Conservation (phyloP, 176 grass and related monocot genomes). For the Phyllostachys edulis region DNA sequence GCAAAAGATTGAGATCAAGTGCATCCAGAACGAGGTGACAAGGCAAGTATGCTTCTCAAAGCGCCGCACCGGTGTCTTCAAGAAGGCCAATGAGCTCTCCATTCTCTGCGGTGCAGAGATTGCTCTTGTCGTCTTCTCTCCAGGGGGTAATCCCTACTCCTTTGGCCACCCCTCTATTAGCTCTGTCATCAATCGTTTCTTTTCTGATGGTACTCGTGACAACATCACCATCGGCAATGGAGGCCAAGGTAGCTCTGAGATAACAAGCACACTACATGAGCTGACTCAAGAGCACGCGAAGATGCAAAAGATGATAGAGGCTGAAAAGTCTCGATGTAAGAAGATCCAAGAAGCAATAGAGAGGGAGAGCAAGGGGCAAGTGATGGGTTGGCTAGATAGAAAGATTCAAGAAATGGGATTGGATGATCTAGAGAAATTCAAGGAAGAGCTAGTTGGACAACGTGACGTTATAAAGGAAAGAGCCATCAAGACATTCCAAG, state of each 20-base stretch:
- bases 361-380: too few species aligned
- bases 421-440: too few species aligned
- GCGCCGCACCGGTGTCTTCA: slow-evolving; percentile 27
- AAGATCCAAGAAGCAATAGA: too few species aligned
- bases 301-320: background rate
- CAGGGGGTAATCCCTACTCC: slow-evolving; percentile 40
- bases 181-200: slow-evolving; percentile 17
- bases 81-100: slow-evolving; percentile 48
- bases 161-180: slow-evolving; percentile 42
- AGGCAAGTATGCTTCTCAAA: slow-evolving; percentile 46
- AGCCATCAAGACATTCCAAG: too few species aligned
- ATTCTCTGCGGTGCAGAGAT: slow-evolving; percentile 41
- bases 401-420: too few species aligned
- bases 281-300: background rate
- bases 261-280: background rate
- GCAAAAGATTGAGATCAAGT: slow-evolving; percentile 28
- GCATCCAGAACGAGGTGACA: background rate
- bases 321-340: too few species aligned
- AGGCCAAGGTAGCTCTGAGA: background rate
- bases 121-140: slow-evolving; percentile 35
- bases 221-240: background rate
- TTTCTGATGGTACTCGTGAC: background rate
- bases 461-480: too few species aligned
- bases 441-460: too few species aligned
- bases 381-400: too few species aligned